Conservation (phyloP, 495 filamentous ascomycete genomes). For the Ramalina peruviana region DNA sequence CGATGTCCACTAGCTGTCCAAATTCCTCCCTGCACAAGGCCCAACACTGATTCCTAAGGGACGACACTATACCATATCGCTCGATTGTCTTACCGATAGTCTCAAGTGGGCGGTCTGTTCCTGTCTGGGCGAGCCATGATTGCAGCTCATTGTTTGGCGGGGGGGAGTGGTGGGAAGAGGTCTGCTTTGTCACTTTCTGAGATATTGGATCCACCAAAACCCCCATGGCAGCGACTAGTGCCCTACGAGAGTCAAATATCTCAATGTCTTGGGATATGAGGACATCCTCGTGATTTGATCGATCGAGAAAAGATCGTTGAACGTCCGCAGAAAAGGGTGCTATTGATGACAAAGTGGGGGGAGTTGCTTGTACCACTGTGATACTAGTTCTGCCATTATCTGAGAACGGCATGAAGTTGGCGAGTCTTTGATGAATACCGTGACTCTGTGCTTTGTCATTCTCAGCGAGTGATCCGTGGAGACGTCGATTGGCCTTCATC, state of each 20-base stretch:
- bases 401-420: too few relatives aligned
- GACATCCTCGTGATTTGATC: too few relatives aligned
- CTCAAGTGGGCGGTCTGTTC: background rate
- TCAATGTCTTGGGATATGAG: too few relatives aligned
- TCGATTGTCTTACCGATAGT: slow-evolving; percentile 4
- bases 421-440: too few relatives aligned
- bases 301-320: too few relatives aligned
- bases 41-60: slow-evolving; percentile 6
- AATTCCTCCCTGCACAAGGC: background rate
- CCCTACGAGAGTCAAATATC: background rate
- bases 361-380: too few relatives aligned
- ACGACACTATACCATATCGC: slow-evolving; percentile 1
- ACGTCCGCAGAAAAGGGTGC: too few relatives aligned
- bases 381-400: too few relatives aligned
- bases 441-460: too few relatives aligned
- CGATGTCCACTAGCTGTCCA: slow-evolving; percentile 21
- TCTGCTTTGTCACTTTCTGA: background rate
- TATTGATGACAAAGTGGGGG: too few relatives aligned
- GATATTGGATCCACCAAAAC: background rate
- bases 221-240: background rate
- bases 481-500: too few relatives aligned
- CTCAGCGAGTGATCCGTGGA: too few relatives aligned
- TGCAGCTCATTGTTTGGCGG: background rate
- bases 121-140: background rate
- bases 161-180: background rate